Evolutionary conservation across 352 stramenopile species (phyloP).

Genomic region (Phytophthora chlamydospora): DNA sequence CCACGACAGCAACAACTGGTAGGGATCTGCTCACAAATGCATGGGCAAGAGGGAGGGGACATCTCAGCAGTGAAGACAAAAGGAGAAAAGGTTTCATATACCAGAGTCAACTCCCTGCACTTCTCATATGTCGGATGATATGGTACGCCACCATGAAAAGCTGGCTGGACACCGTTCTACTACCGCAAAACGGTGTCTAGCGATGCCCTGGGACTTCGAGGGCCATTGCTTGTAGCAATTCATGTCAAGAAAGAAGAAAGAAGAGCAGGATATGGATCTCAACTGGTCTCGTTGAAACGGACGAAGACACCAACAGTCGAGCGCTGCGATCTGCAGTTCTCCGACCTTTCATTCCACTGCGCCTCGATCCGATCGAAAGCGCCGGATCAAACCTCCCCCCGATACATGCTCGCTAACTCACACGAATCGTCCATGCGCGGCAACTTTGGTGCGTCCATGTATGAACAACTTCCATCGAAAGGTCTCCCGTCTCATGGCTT

Average conservation of each 20-base stretch:
- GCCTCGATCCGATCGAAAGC: background rate
- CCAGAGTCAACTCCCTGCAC: too few relatives aligned
- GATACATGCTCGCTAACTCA: background rate
- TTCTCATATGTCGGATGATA: too few relatives aligned
- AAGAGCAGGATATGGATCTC: background rate
- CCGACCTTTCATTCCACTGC: slow-evolving; percentile 23
- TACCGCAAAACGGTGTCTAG: too few relatives aligned
- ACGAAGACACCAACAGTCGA: slow-evolving; percentile 16
- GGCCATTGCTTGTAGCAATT: too few relatives aligned
- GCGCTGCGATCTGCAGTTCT: background rate
- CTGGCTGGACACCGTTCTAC: too few relatives aligned
- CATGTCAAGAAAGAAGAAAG: too few relatives aligned
- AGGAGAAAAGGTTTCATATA: too few relatives aligned
- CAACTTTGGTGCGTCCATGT: slow-evolving; percentile 26
- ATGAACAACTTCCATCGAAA: background rate
- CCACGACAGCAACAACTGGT: slow-evolving; percentile 8
- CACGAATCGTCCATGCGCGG: slow-evolving; percentile 23
- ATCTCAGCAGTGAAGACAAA: too few relatives aligned
- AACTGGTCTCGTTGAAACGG: slow-evolving; percentile 17
- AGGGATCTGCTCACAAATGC: background rate
- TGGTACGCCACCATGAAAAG: too few relatives aligned
- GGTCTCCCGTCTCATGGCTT: background rate
- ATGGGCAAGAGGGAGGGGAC: too few relatives aligned
- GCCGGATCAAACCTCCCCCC: too few relatives aligned
- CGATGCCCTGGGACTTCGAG: too few relatives aligned